Evolutionary conservation across 441 rosid genomes (phyloP).

Genomic region (Adansonia madagascariensis): DNA sequence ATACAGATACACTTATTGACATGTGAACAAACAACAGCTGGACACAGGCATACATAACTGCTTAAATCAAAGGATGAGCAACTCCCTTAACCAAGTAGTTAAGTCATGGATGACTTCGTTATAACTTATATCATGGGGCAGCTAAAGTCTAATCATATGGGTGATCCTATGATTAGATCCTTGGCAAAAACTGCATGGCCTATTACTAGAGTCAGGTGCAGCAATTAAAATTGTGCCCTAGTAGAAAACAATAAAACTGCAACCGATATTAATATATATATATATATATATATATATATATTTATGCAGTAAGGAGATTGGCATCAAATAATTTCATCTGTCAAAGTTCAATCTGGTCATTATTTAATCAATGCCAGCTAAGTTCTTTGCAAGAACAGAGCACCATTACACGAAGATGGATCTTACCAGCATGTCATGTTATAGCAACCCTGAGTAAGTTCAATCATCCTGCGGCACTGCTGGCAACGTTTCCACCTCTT

Average conservation of each 20-base stretch:
- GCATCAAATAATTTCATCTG: not conserved
- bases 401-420: conserved; percentile 7
- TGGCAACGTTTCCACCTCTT: conserved; percentile 94
- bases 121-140: too few species aligned
- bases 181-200: not conserved
- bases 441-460: conserved; percentile 84
- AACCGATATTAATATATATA: too few species aligned
- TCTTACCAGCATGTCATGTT: conserved; percentile 94
- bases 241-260: not conserved
- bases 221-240: conserved; percentile 1
- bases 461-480: conserved; percentile 88
- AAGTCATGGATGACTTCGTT: not conserved
- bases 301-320: too few species aligned
- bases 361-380: too few species aligned
- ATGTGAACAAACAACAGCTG: not conserved
- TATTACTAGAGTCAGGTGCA: not conserved
- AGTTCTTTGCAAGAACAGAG: too few species aligned
- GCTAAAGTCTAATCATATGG: not conserved
- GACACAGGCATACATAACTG: not conserved
- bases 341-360: too few species aligned
- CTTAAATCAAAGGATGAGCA: not conserved
- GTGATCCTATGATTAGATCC: too few species aligned
- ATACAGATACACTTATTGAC: conserved; percentile 19
- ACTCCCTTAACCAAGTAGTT: not conserved
- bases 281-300: too few species aligned